Conservation (phyloP, 2,329 filamentous ascomycete species). For the Aurifilum marmelostoma region DNA sequence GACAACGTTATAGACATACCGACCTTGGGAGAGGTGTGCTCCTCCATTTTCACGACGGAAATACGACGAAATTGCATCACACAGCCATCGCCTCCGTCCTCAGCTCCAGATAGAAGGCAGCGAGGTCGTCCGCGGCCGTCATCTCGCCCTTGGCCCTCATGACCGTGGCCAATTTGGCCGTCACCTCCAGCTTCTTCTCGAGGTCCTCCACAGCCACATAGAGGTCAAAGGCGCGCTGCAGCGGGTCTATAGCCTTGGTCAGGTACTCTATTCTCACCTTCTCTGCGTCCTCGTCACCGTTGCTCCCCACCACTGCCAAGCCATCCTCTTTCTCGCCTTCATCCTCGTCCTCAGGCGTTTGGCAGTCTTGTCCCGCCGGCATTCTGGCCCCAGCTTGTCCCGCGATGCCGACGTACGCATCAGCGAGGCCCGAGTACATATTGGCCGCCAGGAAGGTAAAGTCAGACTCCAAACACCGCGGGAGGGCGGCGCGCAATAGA, state of each 20-base stretch:
- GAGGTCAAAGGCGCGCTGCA: conserved; percentile 65
- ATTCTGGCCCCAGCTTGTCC: conserved; percentile 47
- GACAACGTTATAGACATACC: not conserved
- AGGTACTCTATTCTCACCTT: conserved; percentile 58
- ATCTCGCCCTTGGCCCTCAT: conserved; percentile 71
- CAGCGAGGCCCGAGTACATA: conserved; percentile 72
- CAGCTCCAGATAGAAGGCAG: conserved; percentile 65
- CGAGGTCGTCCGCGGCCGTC: conserved; percentile 66
- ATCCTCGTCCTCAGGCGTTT: too few relatives aligned
- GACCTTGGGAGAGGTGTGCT: not conserved
- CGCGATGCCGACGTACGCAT: conserved; percentile 79
- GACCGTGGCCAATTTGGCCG: conserved; percentile 80
- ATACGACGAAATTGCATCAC: not conserved
- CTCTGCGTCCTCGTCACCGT: conserved; percentile 36
- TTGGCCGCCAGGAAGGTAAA: conserved; percentile 64
- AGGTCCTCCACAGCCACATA: conserved; percentile 71
- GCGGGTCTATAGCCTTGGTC: conserved; percentile 60
- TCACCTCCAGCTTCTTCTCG: conserved; percentile 73
- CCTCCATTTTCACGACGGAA: not conserved
- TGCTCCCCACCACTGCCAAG: too few relatives aligned
- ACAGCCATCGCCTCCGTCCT: conserved; percentile 43
- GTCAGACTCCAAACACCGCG: conserved; percentile 74
- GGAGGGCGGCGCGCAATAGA: conserved; percentile 71
- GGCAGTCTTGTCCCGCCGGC: not conserved
- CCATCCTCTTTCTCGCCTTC: too few relatives aligned